A percentile compares a stretch with the other conserved stretches of the same genome.
These are phyloP conservation scores for Puccinia sorghi DNA, from an alignment of 1,284 basidiomycete species.

Conservation along the genomic window DNA sequence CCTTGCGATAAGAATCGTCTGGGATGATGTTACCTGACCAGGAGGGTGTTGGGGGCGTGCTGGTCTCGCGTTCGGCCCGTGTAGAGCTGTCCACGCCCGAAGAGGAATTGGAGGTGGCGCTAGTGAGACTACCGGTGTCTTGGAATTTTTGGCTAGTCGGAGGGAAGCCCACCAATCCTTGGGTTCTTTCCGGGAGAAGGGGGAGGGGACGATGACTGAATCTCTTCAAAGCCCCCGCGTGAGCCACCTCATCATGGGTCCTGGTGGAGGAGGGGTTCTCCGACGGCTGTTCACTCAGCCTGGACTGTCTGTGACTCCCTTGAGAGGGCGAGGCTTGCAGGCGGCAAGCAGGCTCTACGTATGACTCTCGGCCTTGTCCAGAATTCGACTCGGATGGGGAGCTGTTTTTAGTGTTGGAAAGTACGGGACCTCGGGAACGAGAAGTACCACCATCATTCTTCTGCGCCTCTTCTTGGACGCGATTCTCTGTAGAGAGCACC, in stretches of 20 bases:
- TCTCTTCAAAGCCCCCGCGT: neutral
- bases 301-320: neutral
- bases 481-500: neutral
- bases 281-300: neutral
- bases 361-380: neutral
- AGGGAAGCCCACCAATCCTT: neutral
- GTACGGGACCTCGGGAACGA: neutral
- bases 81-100: slow-evolving; percentile 7
- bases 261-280: neutral
- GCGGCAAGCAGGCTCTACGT: no score
- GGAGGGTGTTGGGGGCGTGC: slow-evolving; percentile 19
- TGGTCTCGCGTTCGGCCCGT: neutral
- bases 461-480: neutral
- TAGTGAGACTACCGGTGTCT: slow-evolving; percentile 7
- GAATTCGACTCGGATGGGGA: neutral
- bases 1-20: neutral
- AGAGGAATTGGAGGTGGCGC: neutral
- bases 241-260: neutral
- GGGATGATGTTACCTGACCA: neutral
- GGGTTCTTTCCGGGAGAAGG: neutral
- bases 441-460: neutral
- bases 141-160: neutral
- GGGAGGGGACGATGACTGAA: slow-evolving; percentile 35
- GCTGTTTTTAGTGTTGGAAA: neutral
- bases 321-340: neutral